Base-by-base conservation (phyloP, 495 filamentous ascomycete species). In the Achaetomiella virescens region DNA sequence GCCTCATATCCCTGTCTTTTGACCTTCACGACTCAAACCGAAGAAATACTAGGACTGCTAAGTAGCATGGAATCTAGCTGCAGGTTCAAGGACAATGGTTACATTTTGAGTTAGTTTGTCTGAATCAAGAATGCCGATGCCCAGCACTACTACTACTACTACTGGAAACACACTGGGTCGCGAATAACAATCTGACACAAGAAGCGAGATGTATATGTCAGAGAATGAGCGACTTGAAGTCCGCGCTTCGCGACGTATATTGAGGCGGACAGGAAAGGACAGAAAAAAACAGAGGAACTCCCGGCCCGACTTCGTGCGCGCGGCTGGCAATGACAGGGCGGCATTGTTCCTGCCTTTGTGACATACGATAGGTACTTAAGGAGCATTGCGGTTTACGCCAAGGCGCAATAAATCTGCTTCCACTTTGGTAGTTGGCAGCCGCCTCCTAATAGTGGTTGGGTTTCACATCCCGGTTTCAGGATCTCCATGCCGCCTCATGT, bases 371-470 rank as follows among this genome's bases (percentile, higher is more conserved):
- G n/a, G n/a, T n/a, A n/a, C n/a, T n/a, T n/a, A n/a, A n/a, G n/a
- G n/a, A n/a, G n/a, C n/a, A n/a, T n/a, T n/a, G 36, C 49, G 36
- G 48, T 21, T 51, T 37, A 15, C 36, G 24, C 15, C 2, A n/a
- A n/a, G n/a, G n/a, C 42, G 36, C 50, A 52, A 35, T 52, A 25
- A 43, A 43, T 22, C 10, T 25, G 38, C 27, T 52, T 29, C 50
- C 50, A 3, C 7, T 42, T 52, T 20, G 38, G 35, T 37, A 2
- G 21, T n/a, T 21, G 50, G 18, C n/a, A 42, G 17, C 38, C 40
- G 50, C 36, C 50, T 24, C 37, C n/a, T 36, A 21, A 52, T 52
- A 52, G 43, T 41, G 50, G 40, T 9, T 22, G 24, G 11, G 38
- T 17, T 29, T 37, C 17, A 22, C 2, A 27, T 27, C 50, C 38